Percentiles rank a stretch among this genome's conserved stretches.
Evolutionary conservation across 1,139 yeast genomes (phyloP).

Genomic region (Pneumocystis jirovecii): DNA sequence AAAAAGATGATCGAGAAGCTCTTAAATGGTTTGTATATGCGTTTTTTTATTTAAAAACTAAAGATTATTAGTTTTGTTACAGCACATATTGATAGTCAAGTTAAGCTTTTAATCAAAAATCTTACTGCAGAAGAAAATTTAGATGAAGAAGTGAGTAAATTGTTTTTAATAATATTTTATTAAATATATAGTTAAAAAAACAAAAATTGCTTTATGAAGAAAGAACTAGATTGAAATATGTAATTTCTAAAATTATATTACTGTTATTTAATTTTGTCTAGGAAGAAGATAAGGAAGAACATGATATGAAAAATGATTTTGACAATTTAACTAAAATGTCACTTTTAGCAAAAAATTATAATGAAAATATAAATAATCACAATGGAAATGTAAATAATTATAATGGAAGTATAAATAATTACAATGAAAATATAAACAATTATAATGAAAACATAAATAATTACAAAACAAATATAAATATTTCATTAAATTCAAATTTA

Average conservation of each 20-base stretch:
- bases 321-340: not conserved
- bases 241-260: not conserved
- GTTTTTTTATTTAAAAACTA: not conserved
- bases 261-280: not conserved
- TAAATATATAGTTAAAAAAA: not conserved
- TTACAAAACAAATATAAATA: not conserved
- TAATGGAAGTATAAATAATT: not conserved
- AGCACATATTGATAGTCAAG: slow-evolving; percentile 47
- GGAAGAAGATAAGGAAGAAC: not conserved
- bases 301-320: not conserved
- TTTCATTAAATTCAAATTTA: not conserved
- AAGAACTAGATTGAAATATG: not conserved
- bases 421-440: not conserved
- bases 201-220: not conserved
- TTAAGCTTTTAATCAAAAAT: slow-evolving; percentile 38
- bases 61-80: slow-evolving; percentile 37
- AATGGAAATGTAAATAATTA: no score
- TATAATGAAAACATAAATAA: not conserved
- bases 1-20: slow-evolving; percentile 66
- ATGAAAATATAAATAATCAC: not conserved
- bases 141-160: slow-evolving; percentile 15
- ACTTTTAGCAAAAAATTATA: not conserved
- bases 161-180: not conserved
- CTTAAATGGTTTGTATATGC: slow-evolving; percentile 30
- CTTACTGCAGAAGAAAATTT: slow-evolving; percentile 25